Conservation (phyloP, 441 rosid species). For the Cnidoscolus chayamansa region DNA sequence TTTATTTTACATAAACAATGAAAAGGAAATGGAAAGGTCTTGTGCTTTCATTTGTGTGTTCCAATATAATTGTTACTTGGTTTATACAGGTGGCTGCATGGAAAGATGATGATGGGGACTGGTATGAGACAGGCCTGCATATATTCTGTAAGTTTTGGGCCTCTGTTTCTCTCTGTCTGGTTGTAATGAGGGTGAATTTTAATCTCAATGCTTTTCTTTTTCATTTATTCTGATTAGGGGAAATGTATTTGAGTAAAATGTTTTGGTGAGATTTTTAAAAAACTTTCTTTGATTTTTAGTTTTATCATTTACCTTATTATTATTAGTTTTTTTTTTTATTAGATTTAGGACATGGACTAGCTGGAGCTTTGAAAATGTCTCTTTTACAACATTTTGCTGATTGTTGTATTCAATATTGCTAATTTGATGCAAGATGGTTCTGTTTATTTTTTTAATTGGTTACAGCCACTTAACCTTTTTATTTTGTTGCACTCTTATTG, state of each 20-base stretch:
- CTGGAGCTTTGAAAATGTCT: background rate
- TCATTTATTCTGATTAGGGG: no score
- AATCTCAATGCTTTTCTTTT: background rate
- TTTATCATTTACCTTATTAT: background rate
- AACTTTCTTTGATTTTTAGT: background rate
- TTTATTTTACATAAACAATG: constrained; percentile 1
- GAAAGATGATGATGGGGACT: constrained; percentile 91
- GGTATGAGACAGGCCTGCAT: constrained; percentile 95
- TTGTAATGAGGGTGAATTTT: background rate
- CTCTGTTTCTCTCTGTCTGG: background rate
- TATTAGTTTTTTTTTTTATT: no score
- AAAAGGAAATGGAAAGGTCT: background rate
- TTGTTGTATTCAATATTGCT: constrained; percentile 5
- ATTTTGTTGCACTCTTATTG: constrained; percentile 14
- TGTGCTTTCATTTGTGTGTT: background rate
- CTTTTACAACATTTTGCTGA: background rate
- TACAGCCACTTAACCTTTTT: constrained; percentile 8
- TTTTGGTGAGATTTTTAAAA: no score
- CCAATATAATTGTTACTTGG: background rate
- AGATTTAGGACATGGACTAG: background rate
- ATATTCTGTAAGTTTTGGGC: constrained; percentile 73
- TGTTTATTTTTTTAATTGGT: background rate
- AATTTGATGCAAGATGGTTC: constrained; percentile 6
- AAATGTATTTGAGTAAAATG: no score
- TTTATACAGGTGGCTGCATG: constrained; percentile 76